phyloP scores from a whole-genome alignment of 1,139 yeast species.

The Geotrichum bryndzae region DNA sequence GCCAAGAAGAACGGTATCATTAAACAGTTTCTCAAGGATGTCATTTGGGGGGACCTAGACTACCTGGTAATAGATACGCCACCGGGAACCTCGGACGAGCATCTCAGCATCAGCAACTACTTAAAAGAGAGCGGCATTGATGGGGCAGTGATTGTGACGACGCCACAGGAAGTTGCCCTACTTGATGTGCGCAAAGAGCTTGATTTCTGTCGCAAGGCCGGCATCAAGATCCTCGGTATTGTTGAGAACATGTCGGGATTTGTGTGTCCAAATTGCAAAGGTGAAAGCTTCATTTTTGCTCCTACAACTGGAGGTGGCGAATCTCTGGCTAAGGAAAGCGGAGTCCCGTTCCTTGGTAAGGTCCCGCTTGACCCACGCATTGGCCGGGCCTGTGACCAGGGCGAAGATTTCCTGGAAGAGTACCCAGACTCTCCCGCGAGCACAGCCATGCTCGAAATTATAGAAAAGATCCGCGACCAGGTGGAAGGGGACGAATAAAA shows the following conservation, averaged over 20 bases:
- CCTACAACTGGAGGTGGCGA: slow-evolving; percentile 97
- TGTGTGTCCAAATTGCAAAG: slow-evolving; percentile 91
- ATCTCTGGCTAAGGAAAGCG: slow-evolving; percentile 70
- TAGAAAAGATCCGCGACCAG: slow-evolving; percentile 42
- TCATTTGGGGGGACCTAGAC: slow-evolving; percentile 92
- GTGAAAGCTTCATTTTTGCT: slow-evolving; percentile 82
- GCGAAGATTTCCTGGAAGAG: slow-evolving; percentile 71
- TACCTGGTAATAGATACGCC: slow-evolving; percentile 93
- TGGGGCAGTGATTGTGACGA: slow-evolving; percentile 92
- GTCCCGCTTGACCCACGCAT: slow-evolving; percentile 96
- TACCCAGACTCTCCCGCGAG: slow-evolving; percentile 94
- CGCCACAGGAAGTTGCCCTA: slow-evolving; percentile 96
- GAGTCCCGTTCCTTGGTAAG: slow-evolving; percentile 74
- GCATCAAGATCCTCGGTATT: slow-evolving; percentile 74
- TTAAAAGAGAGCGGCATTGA: slow-evolving; percentile 88
- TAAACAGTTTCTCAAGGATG: slow-evolving; percentile 90
- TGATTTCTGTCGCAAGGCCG: slow-evolving; percentile 89
- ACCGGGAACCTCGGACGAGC: slow-evolving; percentile 98
- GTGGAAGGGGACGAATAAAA: neutral
- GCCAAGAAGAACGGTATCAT: slow-evolving; percentile 89
- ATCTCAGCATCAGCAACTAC: slow-evolving; percentile 79
- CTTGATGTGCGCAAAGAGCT: slow-evolving; percentile 94
- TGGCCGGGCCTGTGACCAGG: slow-evolving; percentile 81
- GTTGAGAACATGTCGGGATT: slow-evolving; percentile 99
- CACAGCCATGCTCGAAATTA: slow-evolving; percentile 76